These are phyloP conservation scores for Leccinum fuscescens DNA, from an alignment of 1,284 basidiomycete genomes.

Conservation along the genomic window DNA sequence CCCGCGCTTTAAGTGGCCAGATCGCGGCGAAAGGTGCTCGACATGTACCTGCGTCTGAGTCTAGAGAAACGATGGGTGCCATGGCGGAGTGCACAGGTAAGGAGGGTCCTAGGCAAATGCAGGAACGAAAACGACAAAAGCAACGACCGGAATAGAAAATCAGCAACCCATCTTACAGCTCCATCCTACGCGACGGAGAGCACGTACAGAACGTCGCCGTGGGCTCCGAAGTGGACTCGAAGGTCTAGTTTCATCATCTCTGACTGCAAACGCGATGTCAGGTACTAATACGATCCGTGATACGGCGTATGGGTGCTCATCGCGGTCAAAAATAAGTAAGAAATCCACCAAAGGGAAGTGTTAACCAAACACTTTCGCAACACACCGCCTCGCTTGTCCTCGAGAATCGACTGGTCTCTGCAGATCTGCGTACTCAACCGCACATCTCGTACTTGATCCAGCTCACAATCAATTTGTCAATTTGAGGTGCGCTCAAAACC, in stretches of 20 bases:
- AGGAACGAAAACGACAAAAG: not conserved
- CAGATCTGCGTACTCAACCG: too few species aligned
- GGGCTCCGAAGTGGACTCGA: not conserved
- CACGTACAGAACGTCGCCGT: slow-evolving; percentile 8
- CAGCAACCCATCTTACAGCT: not conserved
- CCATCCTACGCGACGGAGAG: too few species aligned
- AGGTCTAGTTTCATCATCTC: not conserved
- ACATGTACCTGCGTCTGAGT: not conserved
- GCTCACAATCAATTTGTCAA: too few species aligned
- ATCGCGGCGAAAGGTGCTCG: not conserved
- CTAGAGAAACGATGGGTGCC: not conserved
- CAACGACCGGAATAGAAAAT: not conserved
- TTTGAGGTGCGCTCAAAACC: too few species aligned
- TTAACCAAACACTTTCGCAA: too few species aligned
- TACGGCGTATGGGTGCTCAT: too few species aligned
- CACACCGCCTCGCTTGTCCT: too few species aligned
- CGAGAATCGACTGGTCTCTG: too few species aligned
- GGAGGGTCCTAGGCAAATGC: not conserved
- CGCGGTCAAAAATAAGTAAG: too few species aligned
- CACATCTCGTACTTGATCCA: too few species aligned
- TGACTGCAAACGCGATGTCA: not conserved
- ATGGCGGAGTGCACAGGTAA: not conserved
- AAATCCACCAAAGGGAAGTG: too few species aligned
- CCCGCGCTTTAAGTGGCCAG: not conserved
- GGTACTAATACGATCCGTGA: slow-evolving; percentile 2